phyloP scores from a whole-genome alignment of 2,329 filamentous ascomycete genomes.

The Fusarium temperatum region DNA sequence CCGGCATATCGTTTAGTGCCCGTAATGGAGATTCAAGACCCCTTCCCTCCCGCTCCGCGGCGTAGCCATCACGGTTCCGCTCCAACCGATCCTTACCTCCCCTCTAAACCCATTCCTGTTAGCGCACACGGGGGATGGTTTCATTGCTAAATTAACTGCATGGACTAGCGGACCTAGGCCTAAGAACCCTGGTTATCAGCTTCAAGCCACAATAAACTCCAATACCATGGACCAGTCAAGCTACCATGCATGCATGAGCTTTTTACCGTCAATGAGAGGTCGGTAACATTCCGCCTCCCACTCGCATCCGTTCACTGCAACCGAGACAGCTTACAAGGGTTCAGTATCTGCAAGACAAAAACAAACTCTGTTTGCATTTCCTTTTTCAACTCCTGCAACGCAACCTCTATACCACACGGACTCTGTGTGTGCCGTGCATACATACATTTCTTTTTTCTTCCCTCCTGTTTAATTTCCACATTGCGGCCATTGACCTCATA shows the following conservation, averaged over 20 bases:
- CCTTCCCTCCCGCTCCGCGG: background rate
- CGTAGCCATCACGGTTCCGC: background rate
- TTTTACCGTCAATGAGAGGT: constrained; percentile 3
- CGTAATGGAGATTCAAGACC: background rate
- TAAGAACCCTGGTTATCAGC: background rate
- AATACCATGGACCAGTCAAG: background rate
- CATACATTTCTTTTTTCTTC: background rate
- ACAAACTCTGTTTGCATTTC: constrained; percentile 13
- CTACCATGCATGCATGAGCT: background rate
- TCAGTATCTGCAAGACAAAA: constrained; percentile 14
- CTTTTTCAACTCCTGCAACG: background rate
- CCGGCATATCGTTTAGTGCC: background rate
- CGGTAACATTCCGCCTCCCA: background rate
- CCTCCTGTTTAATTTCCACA: constrained; percentile 1
- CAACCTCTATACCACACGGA: constrained; percentile 3
- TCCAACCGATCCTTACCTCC: background rate
- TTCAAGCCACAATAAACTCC: constrained; percentile 6
- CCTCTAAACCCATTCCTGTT: background rate
- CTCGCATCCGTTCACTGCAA: background rate
- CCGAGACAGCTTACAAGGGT: background rate
- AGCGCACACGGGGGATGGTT: constrained; percentile 17
- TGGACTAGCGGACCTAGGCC: background rate
- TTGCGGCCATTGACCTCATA: background rate
- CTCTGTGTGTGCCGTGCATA: constrained; percentile 5
- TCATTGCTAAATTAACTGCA: constrained; percentile 8